Percentiles rank a stretch among this genome's conserved stretches.
These are phyloP conservation scores for Coniosporium tulheliwenetii DNA, from an alignment of 2,329 filamentous ascomycete genomes.

Conservation along the genomic window DNA sequence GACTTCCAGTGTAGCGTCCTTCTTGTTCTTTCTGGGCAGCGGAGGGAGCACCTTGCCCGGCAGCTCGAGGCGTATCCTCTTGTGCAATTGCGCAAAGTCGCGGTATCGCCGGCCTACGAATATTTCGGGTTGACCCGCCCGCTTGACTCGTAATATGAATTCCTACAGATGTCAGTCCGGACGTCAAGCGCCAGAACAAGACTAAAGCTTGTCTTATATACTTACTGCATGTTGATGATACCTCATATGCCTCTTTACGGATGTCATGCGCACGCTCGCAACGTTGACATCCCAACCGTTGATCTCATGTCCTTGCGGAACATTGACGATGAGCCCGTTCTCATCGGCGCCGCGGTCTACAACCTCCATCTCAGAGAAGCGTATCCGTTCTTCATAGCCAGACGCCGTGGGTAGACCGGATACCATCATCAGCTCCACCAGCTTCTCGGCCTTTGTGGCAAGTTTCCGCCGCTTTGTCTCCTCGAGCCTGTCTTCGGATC, in stretches of 20 bases:
- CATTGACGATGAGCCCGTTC: conserved; percentile 68
- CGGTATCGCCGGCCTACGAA: conserved; percentile 79
- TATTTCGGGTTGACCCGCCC: conserved; percentile 56
- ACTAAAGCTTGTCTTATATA: conserved; percentile 5
- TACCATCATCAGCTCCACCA: conserved; percentile 99
- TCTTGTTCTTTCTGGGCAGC: conserved; percentile 83
- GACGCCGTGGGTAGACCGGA: conserved; percentile 91
- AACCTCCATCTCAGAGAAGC: conserved; percentile 92
- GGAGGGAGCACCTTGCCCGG: conserved; percentile 81
- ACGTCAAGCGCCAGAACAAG: not conserved
- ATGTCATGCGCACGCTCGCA: conserved; percentile 67
- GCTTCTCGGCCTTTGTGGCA: conserved; percentile 81
- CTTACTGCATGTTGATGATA: conserved; percentile 82
- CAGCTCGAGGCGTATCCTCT: conserved; percentile 64
- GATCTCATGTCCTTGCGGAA: conserved; percentile 81
- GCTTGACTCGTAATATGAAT: conserved; percentile 77
- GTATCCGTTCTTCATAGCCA: conserved; percentile 92
- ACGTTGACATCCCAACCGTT: conserved; percentile 98
- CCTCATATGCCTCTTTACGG: conserved; percentile 70
- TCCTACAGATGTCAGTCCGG: conserved; percentile 36
- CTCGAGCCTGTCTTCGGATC: conserved; percentile 87
- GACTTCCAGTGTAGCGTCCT: conserved; percentile 44
- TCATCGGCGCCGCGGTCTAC: conserved; percentile 89
- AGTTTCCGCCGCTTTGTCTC: conserved; percentile 91
- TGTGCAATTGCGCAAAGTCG: conserved; percentile 70